A percentile compares a stretch with the other conserved stretches of the same genome.
Evolutionary conservation across 169 alveolate genomes (phyloP).

Genomic region (Blepharisma undulans): DNA sequence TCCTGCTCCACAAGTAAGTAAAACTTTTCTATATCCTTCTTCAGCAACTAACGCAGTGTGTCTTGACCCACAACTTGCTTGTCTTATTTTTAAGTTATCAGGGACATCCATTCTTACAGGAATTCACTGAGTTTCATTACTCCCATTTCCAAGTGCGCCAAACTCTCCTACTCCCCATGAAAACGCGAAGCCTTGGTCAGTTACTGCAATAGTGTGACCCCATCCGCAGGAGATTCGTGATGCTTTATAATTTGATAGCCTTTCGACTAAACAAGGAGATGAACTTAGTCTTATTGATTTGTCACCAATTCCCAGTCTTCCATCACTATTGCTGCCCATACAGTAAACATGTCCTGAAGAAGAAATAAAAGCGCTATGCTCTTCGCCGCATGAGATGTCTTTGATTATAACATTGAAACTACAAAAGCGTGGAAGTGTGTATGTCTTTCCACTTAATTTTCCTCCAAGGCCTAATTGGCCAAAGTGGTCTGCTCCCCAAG

Average conservation of each 20-base stretch:
- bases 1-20: conserved; percentile 54
- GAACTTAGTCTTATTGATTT: background rate
- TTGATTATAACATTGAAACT: conserved; percentile 10
- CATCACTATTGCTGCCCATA: conserved; percentile 36
- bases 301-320: conserved; percentile 35
- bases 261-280: conserved; percentile 34
- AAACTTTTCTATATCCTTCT: conserved; percentile 28
- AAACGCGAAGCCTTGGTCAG: background rate
- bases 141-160: conserved; percentile 36
- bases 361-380: conserved; percentile 34
- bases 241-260: background rate
- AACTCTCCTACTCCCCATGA: conserved; percentile 38
- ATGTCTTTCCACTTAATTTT: background rate
- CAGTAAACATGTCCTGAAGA: conserved; percentile 30
- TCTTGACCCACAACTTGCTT: conserved; percentile 41
- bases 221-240: conserved; percentile 26
- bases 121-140: background rate
- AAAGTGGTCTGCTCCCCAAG: conserved; percentile 43
- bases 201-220: conserved; percentile 34
- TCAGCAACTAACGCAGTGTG: conserved; percentile 11
- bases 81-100: background rate
- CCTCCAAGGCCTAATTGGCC: conserved; percentile 39
- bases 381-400: conserved; percentile 35
- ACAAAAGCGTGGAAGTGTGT: conserved; percentile 23
- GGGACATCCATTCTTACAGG: conserved; percentile 35